Evolutionary conservation across 1,139 yeast species (phyloP), one percentile per base, ranked within the genome.

Genomic region (Blastobotrys raffinosifermentans): DNA sequence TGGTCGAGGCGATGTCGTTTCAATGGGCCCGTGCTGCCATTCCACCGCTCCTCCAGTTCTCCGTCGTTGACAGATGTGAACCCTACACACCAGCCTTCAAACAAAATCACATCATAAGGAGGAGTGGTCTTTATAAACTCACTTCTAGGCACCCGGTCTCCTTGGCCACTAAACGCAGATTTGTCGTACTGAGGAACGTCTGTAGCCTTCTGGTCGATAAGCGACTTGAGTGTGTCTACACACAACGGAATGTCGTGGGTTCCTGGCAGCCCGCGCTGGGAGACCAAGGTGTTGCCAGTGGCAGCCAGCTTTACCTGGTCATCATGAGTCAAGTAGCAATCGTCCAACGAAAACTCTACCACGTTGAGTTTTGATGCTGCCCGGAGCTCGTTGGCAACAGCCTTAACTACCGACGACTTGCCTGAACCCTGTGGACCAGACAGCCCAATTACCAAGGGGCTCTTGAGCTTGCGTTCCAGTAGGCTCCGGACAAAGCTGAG

Each of bases 41-140:
- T 32, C 39, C 49, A 44, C 25, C 31, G 37, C 13, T 30, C 17
- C 14, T 44, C 45, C 14, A 64, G 43, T 4, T 49, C 55, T 3
- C 56, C 61, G 11, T 61, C 63, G 15, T 63, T 46, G 15, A 72
- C 49, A 2, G 89, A 72, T 22, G 55, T 49, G 57, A 77, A 89
- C 2, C 97, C 97, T 18, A 79, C 73, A 60, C 89, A 86, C 98
- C 98, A 91, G 2, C 98, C 98, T 62, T 91, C 98, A 36, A 91
- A 69, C 4, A 91, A 58, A 3, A 89, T 70, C 1, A 87, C 69
- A 50, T 83, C 85, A 3, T 76, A 66, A 0, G 71, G 70, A 2
- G 58, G 53, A 1, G 43, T 37, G 7, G 39, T 46, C 3, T 44
- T 36, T 2, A 50, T 39, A 1, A 52, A 52, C 6, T 60, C 48